Base-by-base conservation (phyloP, 2,329 filamentous ascomycete genomes). In the Didymella exigua region DNA sequence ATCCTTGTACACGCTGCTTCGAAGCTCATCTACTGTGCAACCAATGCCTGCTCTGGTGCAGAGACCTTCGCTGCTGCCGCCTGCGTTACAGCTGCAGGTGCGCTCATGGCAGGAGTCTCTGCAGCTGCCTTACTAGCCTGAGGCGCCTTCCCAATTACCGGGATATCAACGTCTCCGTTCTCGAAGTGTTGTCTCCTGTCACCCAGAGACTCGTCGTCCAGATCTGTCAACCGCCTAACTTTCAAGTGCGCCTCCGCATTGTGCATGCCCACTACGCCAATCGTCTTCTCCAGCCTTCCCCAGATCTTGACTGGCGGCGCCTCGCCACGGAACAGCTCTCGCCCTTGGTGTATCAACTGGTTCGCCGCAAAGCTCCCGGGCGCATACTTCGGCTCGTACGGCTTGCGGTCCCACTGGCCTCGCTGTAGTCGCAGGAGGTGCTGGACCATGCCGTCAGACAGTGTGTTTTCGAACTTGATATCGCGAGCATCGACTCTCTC, bases 381-480 rank as follows among this genome's bases (percentile, higher is more conserved):
- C 3, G 64, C 61, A 34, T 75, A 75, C 56, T 70, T 74, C 21
- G 72, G 72, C 62, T 69, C 64, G 38, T 74, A 75, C 4, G 68
- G 59, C 51, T 65, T 64, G 29, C 66, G 64, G 53, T 74, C 72
- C 72, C 72, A 75, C 56, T 72, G 68, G 30, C 68, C 66, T 23
- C 68, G 59, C 61, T 75, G 72, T 49, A 74, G 48, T 7, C 72
- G 65, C 33, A 71, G 49, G 43, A 75, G 45, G 11, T 73, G 66
- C 45, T 70, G 67, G 13, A 70, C 60, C 70, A 73, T 70, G 16
- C 64, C 66, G 31, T 73, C 65, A 4, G 63, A 62, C 11, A 72
- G 40, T 0, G 63, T 62, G 3, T 62, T 46, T 9, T 63, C 56
- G 9, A 58, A 45, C 21, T 57, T 54, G 1, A 65, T 38, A 7